Evolutionary conservation across 202 grass and related monocot species (phyloP).

Genomic region (Sporobolus alterniflorus): DNA sequence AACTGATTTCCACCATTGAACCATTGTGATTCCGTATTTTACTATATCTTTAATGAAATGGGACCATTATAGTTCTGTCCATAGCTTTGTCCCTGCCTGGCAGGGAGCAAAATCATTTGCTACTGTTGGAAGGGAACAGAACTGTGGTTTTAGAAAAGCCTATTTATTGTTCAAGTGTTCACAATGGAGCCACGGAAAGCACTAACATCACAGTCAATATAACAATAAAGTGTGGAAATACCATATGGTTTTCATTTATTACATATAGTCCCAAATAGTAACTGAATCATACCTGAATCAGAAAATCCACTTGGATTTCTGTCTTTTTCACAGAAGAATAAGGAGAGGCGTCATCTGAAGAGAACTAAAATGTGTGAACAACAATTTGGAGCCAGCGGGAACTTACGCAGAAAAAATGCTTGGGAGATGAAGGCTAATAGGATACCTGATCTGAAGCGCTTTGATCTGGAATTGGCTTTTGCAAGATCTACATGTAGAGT

Average conservation of each 20-base stretch:
- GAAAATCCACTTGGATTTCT: conserved; percentile 64
- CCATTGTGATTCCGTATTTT: not conserved
- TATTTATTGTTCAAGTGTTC: conserved; percentile 4
- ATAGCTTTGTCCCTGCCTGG: not conserved
- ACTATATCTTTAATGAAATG: not conserved
- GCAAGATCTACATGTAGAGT: conserved; percentile 90
- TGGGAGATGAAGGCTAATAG: not conserved
- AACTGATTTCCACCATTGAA: not conserved
- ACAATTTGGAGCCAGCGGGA: not conserved
- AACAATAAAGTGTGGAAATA: not conserved
- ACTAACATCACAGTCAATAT: not conserved
- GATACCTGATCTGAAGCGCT: conserved; percentile 81
- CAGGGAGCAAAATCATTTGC: not conserved
- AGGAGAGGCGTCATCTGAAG: conserved; percentile 49
- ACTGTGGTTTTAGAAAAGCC: conserved; percentile 11
- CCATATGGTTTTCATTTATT: not conserved
- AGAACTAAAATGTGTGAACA: conserved; percentile 5
- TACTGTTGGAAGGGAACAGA: not conserved
- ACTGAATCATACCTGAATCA: conserved; percentile 67
- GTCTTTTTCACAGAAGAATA: conserved; percentile 59
- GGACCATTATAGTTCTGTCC: not conserved
- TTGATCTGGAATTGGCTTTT: conserved; percentile 90
- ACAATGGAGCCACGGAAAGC: conserved; percentile 6
- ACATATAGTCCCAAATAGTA: not conserved
- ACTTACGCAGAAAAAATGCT: not conserved